phyloP scores from a whole-genome alignment of 768 basidiomycete species.

The Suillus luteus region DNA sequence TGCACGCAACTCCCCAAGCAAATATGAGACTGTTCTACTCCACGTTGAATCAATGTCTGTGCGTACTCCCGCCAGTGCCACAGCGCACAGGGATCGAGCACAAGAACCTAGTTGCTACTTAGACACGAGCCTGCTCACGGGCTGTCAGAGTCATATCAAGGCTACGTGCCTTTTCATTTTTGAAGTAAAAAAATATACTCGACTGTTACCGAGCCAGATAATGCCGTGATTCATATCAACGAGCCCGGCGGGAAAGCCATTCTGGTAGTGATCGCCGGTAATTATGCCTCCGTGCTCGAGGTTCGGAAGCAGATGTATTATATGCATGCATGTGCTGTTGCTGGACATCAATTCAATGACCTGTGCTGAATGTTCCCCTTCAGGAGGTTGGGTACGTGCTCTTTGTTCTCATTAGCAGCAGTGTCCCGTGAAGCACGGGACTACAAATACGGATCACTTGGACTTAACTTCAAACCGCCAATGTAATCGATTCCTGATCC shows the following conservation, averaged over 20 bases:
- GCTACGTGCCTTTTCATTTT: neutral
- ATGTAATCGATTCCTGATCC: neutral
- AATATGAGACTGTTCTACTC: neutral
- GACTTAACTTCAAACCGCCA: neutral
- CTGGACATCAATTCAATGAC: neutral
- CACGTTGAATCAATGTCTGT: neutral
- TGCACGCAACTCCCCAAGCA: no score
- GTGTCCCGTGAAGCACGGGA: neutral
- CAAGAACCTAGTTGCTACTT: neutral
- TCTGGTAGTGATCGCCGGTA: neutral
- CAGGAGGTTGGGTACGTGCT: neutral
- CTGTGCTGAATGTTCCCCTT: neutral
- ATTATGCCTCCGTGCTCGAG: neutral
- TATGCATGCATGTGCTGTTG: neutral
- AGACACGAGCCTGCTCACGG: neutral
- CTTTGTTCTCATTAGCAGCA: neutral
- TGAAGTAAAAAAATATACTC: no score
- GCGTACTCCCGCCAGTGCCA: neutral
- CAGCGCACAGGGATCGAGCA: neutral
- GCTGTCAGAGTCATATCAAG: neutral
- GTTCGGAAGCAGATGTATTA: no score
- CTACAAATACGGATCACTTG: neutral
- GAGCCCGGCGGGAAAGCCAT: neutral
- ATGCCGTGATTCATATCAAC: neutral
- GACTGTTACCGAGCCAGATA: neutral